Conservation (phyloP, 208 protist species). For the Trypanosoma rangeli region DNA sequence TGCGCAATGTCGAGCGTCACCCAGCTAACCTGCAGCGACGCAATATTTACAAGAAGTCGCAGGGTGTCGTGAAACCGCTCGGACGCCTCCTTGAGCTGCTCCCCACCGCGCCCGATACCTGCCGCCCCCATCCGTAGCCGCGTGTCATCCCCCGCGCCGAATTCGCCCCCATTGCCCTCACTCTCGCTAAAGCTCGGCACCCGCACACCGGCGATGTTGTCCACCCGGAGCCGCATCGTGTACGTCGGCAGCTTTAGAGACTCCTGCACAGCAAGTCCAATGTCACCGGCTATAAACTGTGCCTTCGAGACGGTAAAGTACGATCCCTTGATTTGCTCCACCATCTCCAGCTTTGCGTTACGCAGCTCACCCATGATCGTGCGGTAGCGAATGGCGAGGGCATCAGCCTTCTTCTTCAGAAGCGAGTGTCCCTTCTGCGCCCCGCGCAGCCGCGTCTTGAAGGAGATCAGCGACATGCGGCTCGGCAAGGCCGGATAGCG, state of each 20-base stretch:
- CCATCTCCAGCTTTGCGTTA: slow-evolving; percentile 84
- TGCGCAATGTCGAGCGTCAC: slow-evolving; percentile 97
- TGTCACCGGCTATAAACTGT: slow-evolving; percentile 96
- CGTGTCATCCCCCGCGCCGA: neutral
- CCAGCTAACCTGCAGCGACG: slow-evolving; percentile 98
- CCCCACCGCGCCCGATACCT: slow-evolving; percentile 96
- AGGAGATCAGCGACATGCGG: slow-evolving; percentile 92
- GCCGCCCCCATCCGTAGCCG: slow-evolving; percentile 50
- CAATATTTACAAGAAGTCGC: slow-evolving; percentile 93
- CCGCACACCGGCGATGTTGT: slow-evolving; percentile 99
- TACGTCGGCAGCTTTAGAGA: slow-evolving; percentile 90
- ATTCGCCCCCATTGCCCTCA: slow-evolving; percentile 5
- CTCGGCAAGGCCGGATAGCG: slow-evolving; percentile 89
- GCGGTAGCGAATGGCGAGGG: slow-evolving; percentile 97
- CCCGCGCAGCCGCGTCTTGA: slow-evolving; percentile 95
- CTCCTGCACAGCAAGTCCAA: slow-evolving; percentile 94
- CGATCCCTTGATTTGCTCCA: slow-evolving; percentile 84
- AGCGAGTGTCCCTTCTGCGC: slow-evolving; percentile 98
- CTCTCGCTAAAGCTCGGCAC: slow-evolving; percentile 91
- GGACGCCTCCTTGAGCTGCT: slow-evolving; percentile 93
- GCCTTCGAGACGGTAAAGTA: slow-evolving; percentile 97
- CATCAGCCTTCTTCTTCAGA: slow-evolving; percentile 99
- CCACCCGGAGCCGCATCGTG: slow-evolving; percentile 88
- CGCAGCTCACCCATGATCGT: slow-evolving; percentile 94
- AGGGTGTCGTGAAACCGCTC: slow-evolving; percentile 92